phyloP scores from a whole-genome alignment of 2,329 filamentous ascomycete genomes.

The Alternaria atra region DNA sequence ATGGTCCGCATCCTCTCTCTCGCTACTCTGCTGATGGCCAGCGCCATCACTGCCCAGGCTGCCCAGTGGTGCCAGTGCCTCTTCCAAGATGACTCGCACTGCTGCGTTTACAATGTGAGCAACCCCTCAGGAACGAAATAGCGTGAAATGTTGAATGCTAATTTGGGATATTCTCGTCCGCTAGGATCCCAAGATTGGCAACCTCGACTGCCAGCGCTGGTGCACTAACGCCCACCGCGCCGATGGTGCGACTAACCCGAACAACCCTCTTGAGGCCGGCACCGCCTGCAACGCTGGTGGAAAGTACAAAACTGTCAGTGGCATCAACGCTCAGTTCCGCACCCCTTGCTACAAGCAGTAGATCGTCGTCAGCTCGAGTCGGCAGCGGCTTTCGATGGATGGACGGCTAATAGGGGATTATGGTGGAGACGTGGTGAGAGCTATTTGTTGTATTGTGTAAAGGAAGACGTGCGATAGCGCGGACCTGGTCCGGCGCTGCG shows the following conservation, averaged over 20 bases:
- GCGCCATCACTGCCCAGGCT: slow-evolving; percentile 6
- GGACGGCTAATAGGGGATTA: background rate
- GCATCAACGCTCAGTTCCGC: slow-evolving; percentile 8
- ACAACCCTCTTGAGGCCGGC: slow-evolving; percentile 10
- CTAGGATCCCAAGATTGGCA: slow-evolving; percentile 2
- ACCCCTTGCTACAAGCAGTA: slow-evolving; percentile 10
- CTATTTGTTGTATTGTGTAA: background rate
- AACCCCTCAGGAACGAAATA: background rate
- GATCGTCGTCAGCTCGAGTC: background rate
- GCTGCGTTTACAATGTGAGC: slow-evolving; percentile 8
- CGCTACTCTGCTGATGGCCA: slow-evolving; percentile 8
- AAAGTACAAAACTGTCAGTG: slow-evolving; percentile 11
- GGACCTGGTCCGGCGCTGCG: background rate
- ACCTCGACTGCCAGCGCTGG: slow-evolving; percentile 13
- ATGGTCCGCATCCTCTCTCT: slow-evolving; percentile 11
- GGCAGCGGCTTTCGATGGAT: background rate
- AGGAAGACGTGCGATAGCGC: background rate
- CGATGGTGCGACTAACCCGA: slow-evolving; percentile 2
- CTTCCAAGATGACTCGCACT: slow-evolving; percentile 9
- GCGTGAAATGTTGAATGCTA: background rate
- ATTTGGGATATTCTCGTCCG: background rate
- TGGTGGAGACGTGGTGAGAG: slow-evolving; percentile 2
- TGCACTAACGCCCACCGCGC: slow-evolving; percentile 10
- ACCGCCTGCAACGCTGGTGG: slow-evolving; percentile 7
- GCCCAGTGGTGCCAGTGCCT: slow-evolving; percentile 13